phyloP scores from a whole-genome alignment of 179 eudicot species.

The Corrigiola litoralis region DNA sequence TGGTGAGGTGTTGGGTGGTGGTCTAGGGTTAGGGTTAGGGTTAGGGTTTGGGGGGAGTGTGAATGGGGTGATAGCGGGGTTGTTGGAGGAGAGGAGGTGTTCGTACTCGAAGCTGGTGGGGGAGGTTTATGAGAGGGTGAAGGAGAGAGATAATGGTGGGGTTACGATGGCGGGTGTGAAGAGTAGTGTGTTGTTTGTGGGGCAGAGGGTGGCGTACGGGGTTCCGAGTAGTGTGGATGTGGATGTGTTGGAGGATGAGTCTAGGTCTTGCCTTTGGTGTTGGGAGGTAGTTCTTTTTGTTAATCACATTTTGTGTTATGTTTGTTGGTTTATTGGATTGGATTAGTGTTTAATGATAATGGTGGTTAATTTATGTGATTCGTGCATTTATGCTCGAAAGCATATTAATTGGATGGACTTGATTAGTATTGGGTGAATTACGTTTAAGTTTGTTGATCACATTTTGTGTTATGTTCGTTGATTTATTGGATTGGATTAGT shows the following conservation, averaged over 20 bases:
- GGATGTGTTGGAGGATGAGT: slow-evolving; percentile 82
- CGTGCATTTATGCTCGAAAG: too few species aligned
- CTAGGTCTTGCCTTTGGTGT: slow-evolving; percentile 72
- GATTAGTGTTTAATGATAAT: too few species aligned
- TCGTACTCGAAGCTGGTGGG: slow-evolving; percentile 55
- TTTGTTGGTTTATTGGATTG: too few species aligned
- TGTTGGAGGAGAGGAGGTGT: slow-evolving; percentile 71
- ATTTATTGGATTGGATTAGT: too few species aligned
- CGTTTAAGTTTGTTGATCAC: neutral
- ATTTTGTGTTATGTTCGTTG: neutral
- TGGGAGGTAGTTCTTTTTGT: slow-evolving; percentile 36
- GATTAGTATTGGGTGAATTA: too few species aligned
- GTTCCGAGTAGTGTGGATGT: slow-evolving; percentile 48
- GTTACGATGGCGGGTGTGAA: slow-evolving; percentile 56
- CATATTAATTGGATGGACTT: too few species aligned
- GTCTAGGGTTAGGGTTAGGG: slow-evolving; percentile 18
- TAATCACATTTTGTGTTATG: neutral
- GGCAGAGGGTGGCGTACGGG: slow-evolving; percentile 72
- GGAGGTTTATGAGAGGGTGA: slow-evolving; percentile 49
- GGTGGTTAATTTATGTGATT: neutral
- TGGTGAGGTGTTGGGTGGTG: slow-evolving; percentile 31
- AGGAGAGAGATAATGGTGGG: slow-evolving; percentile 35
- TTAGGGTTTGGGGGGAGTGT: slow-evolving; percentile 18
- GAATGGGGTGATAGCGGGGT: slow-evolving; percentile 53
- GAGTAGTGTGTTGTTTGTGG: slow-evolving; percentile 56